Evolutionary conservation across 73 alveolate genomes (phyloP).

Genomic region (Paramecium bursaria): DNA sequence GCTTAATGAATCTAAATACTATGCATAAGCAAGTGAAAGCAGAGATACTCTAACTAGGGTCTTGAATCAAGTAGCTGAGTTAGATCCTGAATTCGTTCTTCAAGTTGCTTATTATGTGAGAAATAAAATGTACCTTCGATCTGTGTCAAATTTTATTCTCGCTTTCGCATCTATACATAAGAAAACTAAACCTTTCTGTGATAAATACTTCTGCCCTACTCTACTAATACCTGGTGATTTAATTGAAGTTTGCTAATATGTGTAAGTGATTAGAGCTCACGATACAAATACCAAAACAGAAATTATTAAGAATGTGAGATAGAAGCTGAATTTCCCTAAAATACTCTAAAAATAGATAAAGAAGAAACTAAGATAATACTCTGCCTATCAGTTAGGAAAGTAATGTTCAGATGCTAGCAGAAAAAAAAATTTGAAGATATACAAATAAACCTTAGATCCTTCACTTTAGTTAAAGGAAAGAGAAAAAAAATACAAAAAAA

Average conservation of each 20-base stretch:
- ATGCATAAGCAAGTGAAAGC: background rate
- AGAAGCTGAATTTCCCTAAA: slow-evolving; percentile 23
- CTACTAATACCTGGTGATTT: slow-evolving; percentile 51
- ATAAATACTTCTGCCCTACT: slow-evolving; percentile 1
- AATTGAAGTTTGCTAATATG: slow-evolving; percentile 32
- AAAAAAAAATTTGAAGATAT: slow-evolving; percentile 14
- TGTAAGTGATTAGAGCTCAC: background rate
- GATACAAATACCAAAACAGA: background rate
- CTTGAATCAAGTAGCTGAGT: background rate
- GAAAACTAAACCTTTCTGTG: slow-evolving; percentile 5
- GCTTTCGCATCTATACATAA: slow-evolving; percentile 47
- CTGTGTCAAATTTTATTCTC: slow-evolving; percentile 34
- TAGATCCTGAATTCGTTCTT: slow-evolving; percentile 62
- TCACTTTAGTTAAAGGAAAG: slow-evolving; percentile 6
- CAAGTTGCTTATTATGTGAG: slow-evolving; percentile 60
- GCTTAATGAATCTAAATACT: slow-evolving; percentile 37
- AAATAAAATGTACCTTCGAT: slow-evolving; percentile 56
- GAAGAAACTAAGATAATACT: slow-evolving; percentile 52
- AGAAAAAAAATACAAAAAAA: slow-evolving; percentile 18
- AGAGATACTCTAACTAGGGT: background rate
- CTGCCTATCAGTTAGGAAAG: slow-evolving; percentile 66
- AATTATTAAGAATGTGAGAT: background rate
- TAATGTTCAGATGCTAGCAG: slow-evolving; percentile 53
- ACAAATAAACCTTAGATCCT: background rate
- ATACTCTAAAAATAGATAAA: slow-evolving; percentile 46